Conservation (phyloP, 345 rosid genomes). For the Microcos paniculata region DNA sequence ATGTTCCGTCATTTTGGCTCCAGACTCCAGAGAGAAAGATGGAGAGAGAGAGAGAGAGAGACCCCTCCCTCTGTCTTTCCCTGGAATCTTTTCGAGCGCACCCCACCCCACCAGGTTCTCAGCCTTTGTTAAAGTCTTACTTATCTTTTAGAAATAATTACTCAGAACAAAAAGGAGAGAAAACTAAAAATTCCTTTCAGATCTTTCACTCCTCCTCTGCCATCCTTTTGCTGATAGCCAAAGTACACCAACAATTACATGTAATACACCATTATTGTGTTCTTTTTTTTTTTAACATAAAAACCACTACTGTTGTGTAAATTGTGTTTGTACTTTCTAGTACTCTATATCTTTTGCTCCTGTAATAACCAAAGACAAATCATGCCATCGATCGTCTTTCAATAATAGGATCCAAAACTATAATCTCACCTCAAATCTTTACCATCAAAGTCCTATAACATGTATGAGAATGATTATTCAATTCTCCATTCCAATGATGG, state of each 20-base stretch:
- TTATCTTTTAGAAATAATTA: conserved; percentile 14
- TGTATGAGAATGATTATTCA: background rate
- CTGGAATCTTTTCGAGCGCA: conserved; percentile 35
- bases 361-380: background rate
- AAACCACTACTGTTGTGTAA: background rate
- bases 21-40: conserved; percentile 3
- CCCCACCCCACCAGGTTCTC: conserved; percentile 16
- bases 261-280: background rate
- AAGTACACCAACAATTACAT: background rate
- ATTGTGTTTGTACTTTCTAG: no score
- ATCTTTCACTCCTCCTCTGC: conserved; percentile 21
- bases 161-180: background rate
- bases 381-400: background rate
- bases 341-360: no score
- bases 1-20: background rate
- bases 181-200: conserved; percentile 25
- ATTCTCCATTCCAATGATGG: no score
- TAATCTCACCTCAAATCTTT: background rate
- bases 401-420: background rate
- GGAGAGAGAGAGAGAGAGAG: no score
- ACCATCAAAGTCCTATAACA: no score
- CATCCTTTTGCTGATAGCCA: background rate
- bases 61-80: background rate
- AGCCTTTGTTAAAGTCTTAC: conserved; percentile 22
- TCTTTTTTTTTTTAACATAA: background rate